These are phyloP conservation scores for Macrophomina tecta DNA, from an alignment of 2,329 filamentous ascomycete species.

Conservation along the genomic window DNA sequence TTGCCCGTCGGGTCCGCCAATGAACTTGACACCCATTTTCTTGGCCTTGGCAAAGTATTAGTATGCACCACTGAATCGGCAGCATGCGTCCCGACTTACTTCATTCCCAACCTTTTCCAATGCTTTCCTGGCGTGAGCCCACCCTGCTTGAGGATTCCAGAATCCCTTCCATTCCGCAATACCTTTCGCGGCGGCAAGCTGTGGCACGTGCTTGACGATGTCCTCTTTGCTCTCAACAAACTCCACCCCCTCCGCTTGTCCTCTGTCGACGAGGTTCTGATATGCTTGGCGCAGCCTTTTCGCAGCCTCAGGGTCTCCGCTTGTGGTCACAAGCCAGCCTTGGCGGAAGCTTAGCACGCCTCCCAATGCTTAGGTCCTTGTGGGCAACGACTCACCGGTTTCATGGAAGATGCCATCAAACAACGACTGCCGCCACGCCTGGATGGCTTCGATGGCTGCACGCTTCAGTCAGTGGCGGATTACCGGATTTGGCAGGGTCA, in stretches of 20 bases:
- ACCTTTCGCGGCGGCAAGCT: slow-evolving; percentile 24
- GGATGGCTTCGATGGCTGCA: slow-evolving; percentile 30
- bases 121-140: slow-evolving; percentile 31
- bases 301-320: slow-evolving; percentile 29
- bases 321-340: slow-evolving; percentile 31
- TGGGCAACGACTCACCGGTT: slow-evolving; percentile 8
- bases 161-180: slow-evolving; percentile 33
- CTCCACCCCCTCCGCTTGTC: slow-evolving; percentile 28
- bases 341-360: slow-evolving; percentile 13
- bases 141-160: slow-evolving; percentile 34
- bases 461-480: background rate
- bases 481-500: background rate
- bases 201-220: slow-evolving; percentile 30
- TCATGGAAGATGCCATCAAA: slow-evolving; percentile 29
- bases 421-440: slow-evolving; percentile 31
- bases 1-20: slow-evolving; percentile 30
- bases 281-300: slow-evolving; percentile 30
- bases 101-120: slow-evolving; percentile 29
- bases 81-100: slow-evolving; percentile 34
- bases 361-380: background rate
- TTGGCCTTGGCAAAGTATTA: slow-evolving; percentile 19
- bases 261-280: slow-evolving; percentile 27
- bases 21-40: slow-evolving; percentile 30
- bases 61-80: background rate
- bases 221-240: slow-evolving; percentile 27